Conservation (phyloP, 331 rosid genomes). For the Malus hybrid region DNA sequence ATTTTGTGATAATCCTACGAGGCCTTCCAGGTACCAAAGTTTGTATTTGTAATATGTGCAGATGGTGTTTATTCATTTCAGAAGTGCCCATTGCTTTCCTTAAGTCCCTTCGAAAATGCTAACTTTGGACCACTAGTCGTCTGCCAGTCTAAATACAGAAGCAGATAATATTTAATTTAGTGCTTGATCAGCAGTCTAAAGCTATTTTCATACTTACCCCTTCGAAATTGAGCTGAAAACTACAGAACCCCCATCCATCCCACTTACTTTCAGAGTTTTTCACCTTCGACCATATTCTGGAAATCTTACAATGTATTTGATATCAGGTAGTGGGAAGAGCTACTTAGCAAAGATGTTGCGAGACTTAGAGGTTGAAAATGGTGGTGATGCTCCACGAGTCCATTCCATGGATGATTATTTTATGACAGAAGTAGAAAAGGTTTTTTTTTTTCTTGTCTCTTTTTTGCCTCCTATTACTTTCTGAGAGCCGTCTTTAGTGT, state of each 20-base stretch:
- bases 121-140: neutral
- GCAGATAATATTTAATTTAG: neutral
- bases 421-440: conserved; percentile 98
- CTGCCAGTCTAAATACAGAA: neutral
- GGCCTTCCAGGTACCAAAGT: conserved; percentile 79
- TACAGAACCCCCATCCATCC: neutral
- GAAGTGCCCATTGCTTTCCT: neutral
- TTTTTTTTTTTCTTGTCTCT: conserved; percentile 9
- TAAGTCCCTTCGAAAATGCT: neutral
- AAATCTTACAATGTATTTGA: conserved; percentile 5
- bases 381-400: conserved; percentile 86
- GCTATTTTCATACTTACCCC: neutral
- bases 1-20: conserved; percentile 73
- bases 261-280: neutral
- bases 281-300: conserved; percentile 9
- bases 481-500: neutral
- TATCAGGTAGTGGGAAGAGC: conserved; percentile 94
- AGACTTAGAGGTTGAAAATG: conserved; percentile 83
- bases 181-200: neutral
- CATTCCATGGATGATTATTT: conserved; percentile 98
- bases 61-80: neutral
- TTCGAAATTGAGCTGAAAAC: neutral
- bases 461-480: neutral
- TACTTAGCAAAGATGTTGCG: conserved; percentile 94
- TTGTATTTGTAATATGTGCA: neutral